Conservation (phyloP, 2,329 filamentous ascomycete species). For the Arthrobotrys entomopaga region DNA sequence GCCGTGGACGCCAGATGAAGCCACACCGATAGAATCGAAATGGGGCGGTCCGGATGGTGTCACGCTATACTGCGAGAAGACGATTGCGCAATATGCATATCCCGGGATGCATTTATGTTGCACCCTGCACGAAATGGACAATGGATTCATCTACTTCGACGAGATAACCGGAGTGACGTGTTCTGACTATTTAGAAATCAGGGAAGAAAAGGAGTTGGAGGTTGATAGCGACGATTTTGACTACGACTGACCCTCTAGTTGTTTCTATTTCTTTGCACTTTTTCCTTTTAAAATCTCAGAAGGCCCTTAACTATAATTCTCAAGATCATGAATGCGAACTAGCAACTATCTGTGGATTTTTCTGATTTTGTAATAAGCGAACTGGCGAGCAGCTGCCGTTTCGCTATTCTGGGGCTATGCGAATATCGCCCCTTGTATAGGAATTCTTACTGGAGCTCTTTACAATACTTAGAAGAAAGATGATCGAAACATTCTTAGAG, state of each 20-base stretch:
- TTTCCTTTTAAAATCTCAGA: no score
- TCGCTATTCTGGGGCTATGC: no score
- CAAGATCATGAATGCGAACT: no score
- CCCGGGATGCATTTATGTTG: constrained; percentile 60
- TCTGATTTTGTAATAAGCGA: no score
- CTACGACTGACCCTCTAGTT: constrained; percentile 18
- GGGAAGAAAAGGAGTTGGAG: constrained; percentile 56
- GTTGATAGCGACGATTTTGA: constrained; percentile 51
- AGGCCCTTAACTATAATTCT: no score
- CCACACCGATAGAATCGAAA: constrained; percentile 34
- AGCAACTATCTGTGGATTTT: no score
- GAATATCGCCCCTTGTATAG: no score
- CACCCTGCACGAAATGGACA: constrained; percentile 37
- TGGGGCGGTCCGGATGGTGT: constrained; percentile 60
- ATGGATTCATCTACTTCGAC: constrained; percentile 32
- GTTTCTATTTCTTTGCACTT: no score
- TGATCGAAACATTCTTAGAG: no score
- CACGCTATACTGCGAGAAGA: constrained; percentile 64
- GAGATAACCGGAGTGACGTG: constrained; percentile 45
- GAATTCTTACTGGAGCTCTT: no score
- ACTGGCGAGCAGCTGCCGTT: no score
- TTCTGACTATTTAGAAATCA: constrained; percentile 55
- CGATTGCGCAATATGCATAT: constrained; percentile 61
- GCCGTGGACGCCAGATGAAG: constrained; percentile 41
- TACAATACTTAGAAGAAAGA: no score